These are phyloP conservation scores for Porphyrellus cyaneotinctus DNA, from an alignment of 768 basidiomycete species.

Conservation along the genomic window DNA sequence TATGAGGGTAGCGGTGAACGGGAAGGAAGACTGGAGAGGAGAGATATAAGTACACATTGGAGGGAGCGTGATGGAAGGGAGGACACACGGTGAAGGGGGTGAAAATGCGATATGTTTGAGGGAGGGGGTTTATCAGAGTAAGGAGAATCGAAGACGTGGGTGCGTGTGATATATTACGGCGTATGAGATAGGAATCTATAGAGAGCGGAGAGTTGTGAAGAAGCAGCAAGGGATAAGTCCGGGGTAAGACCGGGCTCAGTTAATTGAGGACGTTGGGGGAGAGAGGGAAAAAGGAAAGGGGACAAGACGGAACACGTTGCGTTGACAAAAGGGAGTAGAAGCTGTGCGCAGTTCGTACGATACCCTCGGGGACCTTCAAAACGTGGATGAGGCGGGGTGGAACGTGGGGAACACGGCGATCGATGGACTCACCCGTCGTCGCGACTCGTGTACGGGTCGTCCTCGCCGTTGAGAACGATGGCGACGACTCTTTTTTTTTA, in stretches of 20 bases:
- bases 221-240: conserved; percentile 25
- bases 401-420: conserved; percentile 24
- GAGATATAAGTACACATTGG: conserved; percentile 31
- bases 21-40: conserved; percentile 17
- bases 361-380: conserved; percentile 25
- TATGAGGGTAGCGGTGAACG: conserved; percentile 10
- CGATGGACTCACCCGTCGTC: not conserved
- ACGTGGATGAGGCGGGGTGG: conserved; percentile 25
- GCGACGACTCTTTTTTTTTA: conserved; percentile 14
- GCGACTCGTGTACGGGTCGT: not conserved
- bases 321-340: conserved; percentile 22
- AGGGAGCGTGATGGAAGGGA: conserved; percentile 12
- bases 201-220: conserved; percentile 19
- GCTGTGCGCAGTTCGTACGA: conserved; percentile 17
- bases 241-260: conserved; percentile 28
- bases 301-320: conserved; percentile 16
- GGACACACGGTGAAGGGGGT: conserved; percentile 21
- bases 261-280: conserved; percentile 21
- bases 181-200: conserved; percentile 29
- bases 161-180: conserved; percentile 29
- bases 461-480: conserved; percentile 4
- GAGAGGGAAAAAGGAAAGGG: conserved; percentile 16
- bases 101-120: conserved; percentile 15
- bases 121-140: conserved; percentile 22
- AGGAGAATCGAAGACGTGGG: conserved; percentile 18